phyloP scores from a whole-genome alignment of 257 asterid species.

The Hygrophila difformis region DNA sequence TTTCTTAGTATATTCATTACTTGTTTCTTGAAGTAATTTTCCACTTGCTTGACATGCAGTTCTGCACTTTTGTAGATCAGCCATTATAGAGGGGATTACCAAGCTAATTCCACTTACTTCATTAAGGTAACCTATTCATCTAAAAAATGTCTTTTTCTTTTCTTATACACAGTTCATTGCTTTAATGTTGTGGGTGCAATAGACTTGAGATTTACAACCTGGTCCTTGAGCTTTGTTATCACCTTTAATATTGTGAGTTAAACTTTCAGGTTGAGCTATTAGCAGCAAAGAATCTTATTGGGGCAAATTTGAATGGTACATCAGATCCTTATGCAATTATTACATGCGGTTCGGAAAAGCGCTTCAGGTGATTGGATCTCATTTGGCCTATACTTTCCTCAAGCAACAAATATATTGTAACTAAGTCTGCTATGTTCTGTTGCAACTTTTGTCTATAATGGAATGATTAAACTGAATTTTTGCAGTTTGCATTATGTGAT shows the following conservation, averaged over 20 bases:
- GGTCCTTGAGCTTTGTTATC: too few species aligned
- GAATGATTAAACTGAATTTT: too few species aligned
- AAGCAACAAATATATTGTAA: too few species aligned
- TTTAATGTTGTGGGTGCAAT: conserved; percentile 9
- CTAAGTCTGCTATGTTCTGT: too few species aligned
- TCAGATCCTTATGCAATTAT: conserved; percentile 94
- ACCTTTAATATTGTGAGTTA: conserved; percentile 10
- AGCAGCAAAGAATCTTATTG: conserved; percentile 87
- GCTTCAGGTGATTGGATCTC: conserved; percentile 79
- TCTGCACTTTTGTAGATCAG: conserved; percentile 80
- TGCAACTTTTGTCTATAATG: too few species aligned
- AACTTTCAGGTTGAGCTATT: conserved; percentile 74
- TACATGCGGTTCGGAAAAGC: conserved; percentile 74
- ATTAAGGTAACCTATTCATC: conserved; percentile 48
- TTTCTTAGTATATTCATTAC: conserved; percentile 13
- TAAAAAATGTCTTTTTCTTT: conserved; percentile 7
- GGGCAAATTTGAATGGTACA: conserved; percentile 79
- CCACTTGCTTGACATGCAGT: conserved; percentile 80
- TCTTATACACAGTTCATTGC: background rate
- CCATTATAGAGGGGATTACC: conserved; percentile 47
- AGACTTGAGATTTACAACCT: background rate
- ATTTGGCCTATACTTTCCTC: too few species aligned
- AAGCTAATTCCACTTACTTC: conserved; percentile 40
- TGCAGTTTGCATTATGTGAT: too few species aligned
- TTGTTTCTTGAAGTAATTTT: conserved; percentile 40